These are phyloP conservation scores for Metschnikowia cubensis DNA, from an alignment of 805 yeast genomes.

Conservation along the genomic window DNA sequence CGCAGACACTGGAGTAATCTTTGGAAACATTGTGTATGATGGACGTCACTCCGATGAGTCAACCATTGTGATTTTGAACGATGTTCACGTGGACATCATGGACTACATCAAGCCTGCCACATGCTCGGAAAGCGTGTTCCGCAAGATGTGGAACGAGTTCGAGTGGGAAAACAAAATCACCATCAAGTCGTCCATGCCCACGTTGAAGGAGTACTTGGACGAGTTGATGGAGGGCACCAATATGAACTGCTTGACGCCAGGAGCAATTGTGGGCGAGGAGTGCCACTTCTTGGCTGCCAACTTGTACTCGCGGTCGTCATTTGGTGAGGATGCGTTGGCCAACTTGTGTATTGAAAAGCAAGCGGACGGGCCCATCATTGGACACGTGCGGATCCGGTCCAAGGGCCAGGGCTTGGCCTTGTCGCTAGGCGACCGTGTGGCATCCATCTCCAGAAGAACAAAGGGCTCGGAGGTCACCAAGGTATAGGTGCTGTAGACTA, in stretches of 20 bases:
- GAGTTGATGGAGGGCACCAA: conserved; percentile 78
- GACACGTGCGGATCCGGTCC: conserved; percentile 93
- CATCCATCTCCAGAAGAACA: conserved; percentile 62
- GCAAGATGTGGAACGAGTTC: conserved; percentile 98
- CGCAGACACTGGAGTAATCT: conserved; percentile 96
- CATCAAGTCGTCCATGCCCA: conserved; percentile 62
- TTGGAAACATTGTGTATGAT: conserved; percentile 95
- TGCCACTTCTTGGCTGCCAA: conserved; percentile 93
- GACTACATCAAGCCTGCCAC: conserved; percentile 96
- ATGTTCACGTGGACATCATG: conserved; percentile 93
- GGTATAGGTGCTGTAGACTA: conserved; percentile 7
- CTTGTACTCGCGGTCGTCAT: conserved; percentile 83
- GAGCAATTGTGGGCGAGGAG: conserved; percentile 84
- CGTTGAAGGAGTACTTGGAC: conserved; percentile 74
- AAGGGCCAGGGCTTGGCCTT: conserved; percentile 97
- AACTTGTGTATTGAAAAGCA: conserved; percentile 88
- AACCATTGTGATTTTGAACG: conserved; percentile 87
- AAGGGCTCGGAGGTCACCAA: conserved; percentile 20
- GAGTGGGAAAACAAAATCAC: conserved; percentile 99
- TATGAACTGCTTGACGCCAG: conserved; percentile 91
- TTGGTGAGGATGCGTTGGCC: conserved; percentile 97
- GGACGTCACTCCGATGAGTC: conserved; percentile 91
- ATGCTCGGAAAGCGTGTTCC: conserved; percentile 83
- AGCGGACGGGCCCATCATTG: conserved; percentile 70
- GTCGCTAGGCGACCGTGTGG: conserved; percentile 90